Evolutionary conservation across 2,329 filamentous ascomycete species (phyloP).

Genomic region (Podosphaera leucotricha): DNA sequence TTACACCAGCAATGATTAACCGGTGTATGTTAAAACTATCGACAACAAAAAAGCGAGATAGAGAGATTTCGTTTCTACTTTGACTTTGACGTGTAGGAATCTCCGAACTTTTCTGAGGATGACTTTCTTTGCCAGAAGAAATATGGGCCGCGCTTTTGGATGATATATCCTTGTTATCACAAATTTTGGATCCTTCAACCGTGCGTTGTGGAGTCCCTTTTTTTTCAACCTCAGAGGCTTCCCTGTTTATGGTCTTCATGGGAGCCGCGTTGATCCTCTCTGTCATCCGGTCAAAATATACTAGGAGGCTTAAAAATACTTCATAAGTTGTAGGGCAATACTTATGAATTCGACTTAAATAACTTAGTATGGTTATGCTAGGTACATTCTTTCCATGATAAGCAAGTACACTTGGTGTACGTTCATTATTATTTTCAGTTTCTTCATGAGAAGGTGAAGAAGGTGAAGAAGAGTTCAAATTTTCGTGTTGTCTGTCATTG

Average conservation of each 20-base stretch:
- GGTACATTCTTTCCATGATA: slow-evolving; percentile 98
- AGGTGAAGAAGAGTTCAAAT: slow-evolving; percentile 50
- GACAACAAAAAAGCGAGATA: slow-evolving; percentile 68
- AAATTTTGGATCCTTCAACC: slow-evolving; percentile 13
- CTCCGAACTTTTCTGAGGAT: slow-evolving; percentile 12
- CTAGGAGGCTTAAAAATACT: slow-evolving; percentile 80
- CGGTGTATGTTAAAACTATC: slow-evolving; percentile 98
- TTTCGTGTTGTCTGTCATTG: slow-evolving; percentile 85
- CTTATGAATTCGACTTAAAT: slow-evolving; percentile 87
- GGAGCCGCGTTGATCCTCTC: slow-evolving; percentile 75
- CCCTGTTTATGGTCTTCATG: slow-evolving; percentile 35
- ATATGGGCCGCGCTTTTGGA: slow-evolving; percentile 13
- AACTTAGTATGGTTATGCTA: slow-evolving; percentile 89
- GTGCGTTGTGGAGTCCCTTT: slow-evolving; percentile 13
- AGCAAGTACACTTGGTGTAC: slow-evolving; percentile 57
- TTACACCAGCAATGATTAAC: slow-evolving; percentile 87
- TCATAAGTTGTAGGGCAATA: slow-evolving; percentile 98
- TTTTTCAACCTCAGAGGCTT: slow-evolving; percentile 11
- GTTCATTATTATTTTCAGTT: slow-evolving; percentile 32
- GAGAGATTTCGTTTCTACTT: slow-evolving; percentile 10
- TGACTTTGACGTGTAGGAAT: slow-evolving; percentile 8
- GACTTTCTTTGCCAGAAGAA: slow-evolving; percentile 9
- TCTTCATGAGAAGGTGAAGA: slow-evolving; percentile 18
- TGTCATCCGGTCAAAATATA: slow-evolving; percentile 98
- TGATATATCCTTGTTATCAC: slow-evolving; percentile 10